Conservation (phyloP, 2,329 filamentous ascomycete species). For the Colletotrichum endophyticum region DNA sequence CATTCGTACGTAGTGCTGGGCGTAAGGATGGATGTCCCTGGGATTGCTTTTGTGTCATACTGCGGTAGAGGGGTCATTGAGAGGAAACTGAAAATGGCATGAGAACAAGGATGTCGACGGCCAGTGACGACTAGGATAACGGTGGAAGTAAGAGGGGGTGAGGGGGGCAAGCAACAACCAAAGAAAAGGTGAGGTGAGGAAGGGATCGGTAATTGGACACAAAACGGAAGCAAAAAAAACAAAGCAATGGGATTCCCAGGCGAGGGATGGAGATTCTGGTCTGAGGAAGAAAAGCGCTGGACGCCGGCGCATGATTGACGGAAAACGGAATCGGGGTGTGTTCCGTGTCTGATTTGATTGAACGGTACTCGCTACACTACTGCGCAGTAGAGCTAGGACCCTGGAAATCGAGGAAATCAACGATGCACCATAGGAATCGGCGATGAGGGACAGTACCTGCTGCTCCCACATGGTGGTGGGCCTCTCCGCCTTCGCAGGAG, state of each 20-base stretch:
- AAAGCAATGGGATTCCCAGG: neutral
- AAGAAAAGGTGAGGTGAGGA: neutral
- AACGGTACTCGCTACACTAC: neutral
- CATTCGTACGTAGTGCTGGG: neutral
- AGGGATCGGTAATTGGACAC: neutral
- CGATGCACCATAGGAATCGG: slow-evolving; percentile 18
- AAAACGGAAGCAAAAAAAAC: neutral
- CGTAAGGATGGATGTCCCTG: neutral
- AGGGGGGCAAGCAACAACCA: neutral
- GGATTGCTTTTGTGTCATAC: neutral
- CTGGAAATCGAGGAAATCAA: slow-evolving; percentile 16
- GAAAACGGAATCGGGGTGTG: slow-evolving; percentile 9
- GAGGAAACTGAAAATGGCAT: neutral
- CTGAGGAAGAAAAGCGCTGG: neutral
- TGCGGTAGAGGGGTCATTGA: neutral
- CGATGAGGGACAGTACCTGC: slow-evolving; percentile 7
- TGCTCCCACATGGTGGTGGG: slow-evolving; percentile 10
- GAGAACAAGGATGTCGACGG: neutral
- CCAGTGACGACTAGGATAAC: neutral
- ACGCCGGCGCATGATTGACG: slow-evolving; percentile 8
- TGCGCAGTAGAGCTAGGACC: neutral
- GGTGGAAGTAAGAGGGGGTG: neutral
- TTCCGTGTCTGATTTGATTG: slow-evolving; percentile 5
- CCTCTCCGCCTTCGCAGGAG: neutral
- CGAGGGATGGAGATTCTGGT: neutral